Percentiles rank a stretch among this genome's conserved stretches.
Evolutionary conservation across 495 filamentous ascomycete genomes (phyloP).

Genomic region (Jackrogersella minutella): DNA sequence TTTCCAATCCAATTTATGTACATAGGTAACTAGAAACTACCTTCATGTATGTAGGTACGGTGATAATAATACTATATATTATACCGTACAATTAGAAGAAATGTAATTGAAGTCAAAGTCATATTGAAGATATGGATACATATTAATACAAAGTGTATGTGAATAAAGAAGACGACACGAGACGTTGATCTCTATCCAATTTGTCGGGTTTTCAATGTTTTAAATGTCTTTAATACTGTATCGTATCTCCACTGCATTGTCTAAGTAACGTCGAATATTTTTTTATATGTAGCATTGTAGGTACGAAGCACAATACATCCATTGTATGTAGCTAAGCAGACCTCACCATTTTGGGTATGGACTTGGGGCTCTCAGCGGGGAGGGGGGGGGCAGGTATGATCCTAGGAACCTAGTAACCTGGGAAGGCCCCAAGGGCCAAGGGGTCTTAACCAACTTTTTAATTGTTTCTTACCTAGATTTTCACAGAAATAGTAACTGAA

Average conservation of each 20-base stretch:
- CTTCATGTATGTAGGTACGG: no score
- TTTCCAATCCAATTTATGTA: no score
- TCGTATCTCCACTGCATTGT: no score
- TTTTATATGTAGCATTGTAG: no score
- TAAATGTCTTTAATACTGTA: neutral
- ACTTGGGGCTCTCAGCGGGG: conserved; percentile 36
- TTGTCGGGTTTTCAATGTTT: conserved; percentile 22
- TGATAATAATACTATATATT: no score
- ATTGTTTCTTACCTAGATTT: conserved; percentile 18
- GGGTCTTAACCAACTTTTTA: conserved; percentile 26
- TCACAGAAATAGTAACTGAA: conserved; percentile 29
- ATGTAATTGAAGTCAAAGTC: no score
- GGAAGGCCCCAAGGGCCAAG: conserved; percentile 2
- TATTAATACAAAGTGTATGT: neutral
- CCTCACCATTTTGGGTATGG: conserved; percentile 19
- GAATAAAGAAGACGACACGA: neutral
- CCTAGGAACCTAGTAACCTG: neutral
- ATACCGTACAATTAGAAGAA: no score
- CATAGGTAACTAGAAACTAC: conserved; percentile 4
- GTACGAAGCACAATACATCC: neutral
- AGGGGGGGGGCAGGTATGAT: conserved; percentile 15
- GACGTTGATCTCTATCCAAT: conserved; percentile 14
- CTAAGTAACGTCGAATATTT: no score
- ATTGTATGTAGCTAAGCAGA: conserved; percentile 10
- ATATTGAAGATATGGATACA: no score